These are phyloP conservation scores for Kwoniella botswanensis DNA, from an alignment of 768 basidiomycete species.

Conservation along the genomic window DNA sequence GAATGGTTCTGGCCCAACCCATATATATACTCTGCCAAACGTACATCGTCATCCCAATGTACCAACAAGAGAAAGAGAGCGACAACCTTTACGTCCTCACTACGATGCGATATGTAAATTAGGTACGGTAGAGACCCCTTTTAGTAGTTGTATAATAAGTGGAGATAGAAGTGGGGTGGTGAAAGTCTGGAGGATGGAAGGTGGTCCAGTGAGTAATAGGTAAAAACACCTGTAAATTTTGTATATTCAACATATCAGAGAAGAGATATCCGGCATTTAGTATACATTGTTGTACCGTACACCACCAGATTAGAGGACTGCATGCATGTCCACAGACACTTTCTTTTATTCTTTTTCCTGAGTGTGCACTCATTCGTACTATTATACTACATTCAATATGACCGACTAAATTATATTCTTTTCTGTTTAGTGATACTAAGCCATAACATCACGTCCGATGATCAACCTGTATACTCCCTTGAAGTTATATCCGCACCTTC, in stretches of 20 bases:
- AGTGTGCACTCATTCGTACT: neutral
- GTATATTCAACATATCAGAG: neutral
- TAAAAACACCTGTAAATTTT: neutral
- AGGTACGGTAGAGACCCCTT: conserved; percentile 86
- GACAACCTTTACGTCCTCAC: conserved; percentile 81
- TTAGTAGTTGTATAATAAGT: conserved; percentile 88
- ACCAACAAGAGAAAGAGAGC: conserved; percentile 78
- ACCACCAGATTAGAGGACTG: neutral
- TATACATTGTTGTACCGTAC: neutral
- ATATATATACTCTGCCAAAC: conserved; percentile 26
- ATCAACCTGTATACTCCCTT: conserved; percentile 10
- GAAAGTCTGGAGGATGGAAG: conserved; percentile 70
- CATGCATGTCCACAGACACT: too few species aligned
- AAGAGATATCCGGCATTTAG: conserved; percentile 6
- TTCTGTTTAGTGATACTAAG: neutral
- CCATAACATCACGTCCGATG: too few species aligned
- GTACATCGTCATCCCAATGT: conserved; percentile 58
- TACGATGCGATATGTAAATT: conserved; percentile 88
- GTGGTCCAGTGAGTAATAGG: conserved; percentile 2
- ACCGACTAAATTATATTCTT: neutral
- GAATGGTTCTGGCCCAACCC: conserved; percentile 52
- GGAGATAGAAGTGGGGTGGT: conserved; percentile 87
- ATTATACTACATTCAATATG: neutral
- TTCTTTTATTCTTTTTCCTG: too few species aligned
- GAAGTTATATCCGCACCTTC: conserved; percentile 42